Evolutionary conservation across 108 stramenopile genomes (phyloP), one percentile per base, ranked within the genome.

Genomic region (Cyclostephanos tholiformis): DNA sequence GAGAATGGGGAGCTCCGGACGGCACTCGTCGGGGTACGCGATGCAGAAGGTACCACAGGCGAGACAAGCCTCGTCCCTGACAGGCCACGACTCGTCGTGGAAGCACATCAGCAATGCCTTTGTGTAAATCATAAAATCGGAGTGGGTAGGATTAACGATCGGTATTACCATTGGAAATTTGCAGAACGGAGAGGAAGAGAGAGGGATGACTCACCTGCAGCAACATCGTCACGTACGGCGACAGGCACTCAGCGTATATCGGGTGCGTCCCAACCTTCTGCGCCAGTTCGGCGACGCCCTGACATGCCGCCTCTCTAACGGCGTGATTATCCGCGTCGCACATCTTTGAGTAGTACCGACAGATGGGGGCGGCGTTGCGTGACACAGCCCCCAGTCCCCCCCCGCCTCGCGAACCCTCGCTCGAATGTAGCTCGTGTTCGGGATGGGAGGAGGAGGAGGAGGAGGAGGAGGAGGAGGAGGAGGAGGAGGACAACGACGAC

Each of bases 11-110:
- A 97, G 69, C 72, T 95, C 91, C 7, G 92, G 84, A 14, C 75
- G 80, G 67, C 93, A 96, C 55, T 96, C 95, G 71, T 97, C 91
- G 0, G 92, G 92, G 74, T 88, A 95, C 10, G 91, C 89, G 19
- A 82, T 71, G 63, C 90, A 92, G 59, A 97, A 96, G 16, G 83
- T 89, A 4, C 97, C 97, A 70, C 92, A 95, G 17, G 97, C 96
- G 60, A 97, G 81, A 69, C 97, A 97, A 22, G 98, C 97, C 81
- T 97, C 96, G 67, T 98, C 98, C 36, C 98, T 92, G 44, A 98
- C 98, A 12, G 98, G 98, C 98, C 98, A 98, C 27, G 91, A 93
- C 69, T 97, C 98, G 67, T 98, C 98, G 67, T 95, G 93, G 72
- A 98, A 97, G 84, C 97, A 97, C 86, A 95, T 96, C 39, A 97